Conservation (phyloP, 192 early-diverging fungal species). For the Coemansia sp. region DNA sequence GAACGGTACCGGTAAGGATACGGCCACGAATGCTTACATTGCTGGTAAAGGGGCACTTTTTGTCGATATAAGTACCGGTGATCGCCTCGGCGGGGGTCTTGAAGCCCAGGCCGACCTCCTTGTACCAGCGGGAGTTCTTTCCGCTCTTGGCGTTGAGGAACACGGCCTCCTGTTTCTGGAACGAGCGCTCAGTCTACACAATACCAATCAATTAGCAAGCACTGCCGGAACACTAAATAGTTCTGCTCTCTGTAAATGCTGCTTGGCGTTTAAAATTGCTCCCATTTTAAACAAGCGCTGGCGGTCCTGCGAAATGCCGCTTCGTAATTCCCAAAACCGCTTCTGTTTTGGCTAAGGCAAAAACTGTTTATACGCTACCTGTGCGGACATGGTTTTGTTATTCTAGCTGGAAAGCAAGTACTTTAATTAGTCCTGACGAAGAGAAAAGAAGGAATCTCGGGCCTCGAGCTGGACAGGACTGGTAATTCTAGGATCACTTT, state of each 20-base stretch:
- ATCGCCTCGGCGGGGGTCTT: conserved; percentile 98
- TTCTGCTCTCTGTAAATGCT: background rate
- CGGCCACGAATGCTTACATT: conserved; percentile 96
- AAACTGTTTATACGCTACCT: conserved; percentile 46
- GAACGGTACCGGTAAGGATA: conserved; percentile 90
- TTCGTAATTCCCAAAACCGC: no score
- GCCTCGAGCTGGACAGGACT: conserved; percentile 10
- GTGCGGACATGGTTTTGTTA: conserved; percentile 48
- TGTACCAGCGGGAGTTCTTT: conserved; percentile 90
- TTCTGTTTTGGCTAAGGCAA: background rate
- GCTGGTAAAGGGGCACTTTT: conserved; percentile 99
- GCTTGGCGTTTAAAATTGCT: background rate
- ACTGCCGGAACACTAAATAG: background rate
- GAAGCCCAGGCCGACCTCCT: conserved; percentile 98
- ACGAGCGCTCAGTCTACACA: conserved; percentile 88
- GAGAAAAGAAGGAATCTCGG: conserved; percentile 45
- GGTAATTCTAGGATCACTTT: conserved; percentile 3
- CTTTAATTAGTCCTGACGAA: conserved; percentile 25
- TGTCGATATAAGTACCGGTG: conserved; percentile 98
- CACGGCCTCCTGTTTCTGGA: conserved; percentile 93
- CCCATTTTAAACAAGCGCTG: background rate
- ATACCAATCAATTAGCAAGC: background rate
- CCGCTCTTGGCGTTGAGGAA: conserved; percentile 86
- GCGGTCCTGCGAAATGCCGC: no score
- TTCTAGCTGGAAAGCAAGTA: conserved; percentile 22